phyloP scores from a whole-genome alignment of 176 grass and related monocot genomes.

The Canna indica region DNA sequence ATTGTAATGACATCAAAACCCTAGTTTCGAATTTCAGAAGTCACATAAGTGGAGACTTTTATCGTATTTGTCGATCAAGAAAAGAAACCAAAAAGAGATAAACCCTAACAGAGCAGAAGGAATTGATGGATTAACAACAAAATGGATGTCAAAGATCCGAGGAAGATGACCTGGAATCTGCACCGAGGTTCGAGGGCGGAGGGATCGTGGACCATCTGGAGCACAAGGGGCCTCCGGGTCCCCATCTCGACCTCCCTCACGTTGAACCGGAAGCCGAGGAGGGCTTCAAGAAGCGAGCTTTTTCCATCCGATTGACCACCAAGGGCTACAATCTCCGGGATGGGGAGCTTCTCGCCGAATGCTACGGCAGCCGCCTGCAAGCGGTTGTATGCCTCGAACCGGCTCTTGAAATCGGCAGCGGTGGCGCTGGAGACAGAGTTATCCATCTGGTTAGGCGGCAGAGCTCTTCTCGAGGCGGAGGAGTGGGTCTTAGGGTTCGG shows the following conservation, averaged over 20 bases:
- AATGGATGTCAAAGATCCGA: neutral
- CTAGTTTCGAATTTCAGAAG: no score
- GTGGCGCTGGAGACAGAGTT: constrained; percentile 21
- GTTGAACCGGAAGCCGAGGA: constrained; percentile 96
- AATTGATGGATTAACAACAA: neutral
- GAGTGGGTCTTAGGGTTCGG: constrained; percentile 31
- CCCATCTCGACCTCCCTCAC: constrained; percentile 99
- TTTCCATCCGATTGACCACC: constrained; percentile 91
- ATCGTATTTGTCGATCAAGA: no score
- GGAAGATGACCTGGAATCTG: constrained; percentile 59
- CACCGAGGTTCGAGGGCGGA: constrained; percentile 82
- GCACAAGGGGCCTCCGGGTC: constrained; percentile 82
- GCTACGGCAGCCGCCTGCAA: constrained; percentile 83
- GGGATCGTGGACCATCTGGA: constrained; percentile 94
- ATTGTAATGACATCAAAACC: no score
- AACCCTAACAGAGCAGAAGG: no score
- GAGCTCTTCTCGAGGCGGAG: constrained; percentile 21
- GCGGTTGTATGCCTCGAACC: constrained; percentile 97
- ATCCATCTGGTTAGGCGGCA: neutral
- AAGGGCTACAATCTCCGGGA: constrained; percentile 86
- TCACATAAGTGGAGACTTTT: no score
- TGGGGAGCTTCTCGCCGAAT: constrained; percentile 91
- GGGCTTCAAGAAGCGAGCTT: constrained; percentile 83
- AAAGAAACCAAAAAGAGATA: neutral
- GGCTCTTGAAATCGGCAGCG: constrained; percentile 45